These are phyloP conservation scores for Gnomoniopsis sp. DNA, from an alignment of 2,329 filamentous ascomycete genomes.

Conservation along the genomic window DNA sequence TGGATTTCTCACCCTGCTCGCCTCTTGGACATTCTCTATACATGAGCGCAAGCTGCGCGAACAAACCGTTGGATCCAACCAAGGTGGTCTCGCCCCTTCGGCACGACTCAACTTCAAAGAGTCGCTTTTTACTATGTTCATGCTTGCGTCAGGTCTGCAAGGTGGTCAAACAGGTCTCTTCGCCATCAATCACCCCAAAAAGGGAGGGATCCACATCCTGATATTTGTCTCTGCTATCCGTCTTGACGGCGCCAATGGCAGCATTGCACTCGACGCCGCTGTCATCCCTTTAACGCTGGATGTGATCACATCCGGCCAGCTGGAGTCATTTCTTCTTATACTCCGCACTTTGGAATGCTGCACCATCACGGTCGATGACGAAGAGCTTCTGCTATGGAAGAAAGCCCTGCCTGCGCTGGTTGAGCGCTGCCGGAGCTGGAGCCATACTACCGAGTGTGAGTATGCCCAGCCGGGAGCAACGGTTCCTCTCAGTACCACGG, in stretches of 20 bases:
- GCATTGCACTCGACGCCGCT: constrained; percentile 44
- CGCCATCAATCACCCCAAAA: constrained; percentile 33
- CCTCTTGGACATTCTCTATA: constrained; percentile 38
- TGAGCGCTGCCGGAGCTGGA: constrained; percentile 49
- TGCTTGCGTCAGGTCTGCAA: constrained; percentile 42
- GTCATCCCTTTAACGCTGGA: constrained; percentile 40
- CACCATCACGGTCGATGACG: constrained; percentile 41
- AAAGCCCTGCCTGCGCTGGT: constrained; percentile 38
- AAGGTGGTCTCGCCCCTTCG: constrained; percentile 25
- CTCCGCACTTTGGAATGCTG: constrained; percentile 34
- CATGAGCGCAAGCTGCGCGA: constrained; percentile 37
- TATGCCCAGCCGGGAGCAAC: constrained; percentile 33
- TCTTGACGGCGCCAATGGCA: constrained; percentile 39
- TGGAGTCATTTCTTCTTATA: constrained; percentile 37
- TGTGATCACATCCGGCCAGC: constrained; percentile 27
- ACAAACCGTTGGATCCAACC: constrained; percentile 16
- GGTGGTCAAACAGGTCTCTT: constrained; percentile 43
- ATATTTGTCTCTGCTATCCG: constrained; percentile 41
- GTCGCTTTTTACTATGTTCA: constrained; percentile 44
- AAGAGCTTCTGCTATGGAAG: constrained; percentile 56
- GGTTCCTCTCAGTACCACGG: constrained; percentile 36
- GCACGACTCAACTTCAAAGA: constrained; percentile 45
- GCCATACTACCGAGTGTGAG: constrained; percentile 39
- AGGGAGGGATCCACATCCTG: constrained; percentile 37
- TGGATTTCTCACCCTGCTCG: constrained; percentile 37